A percentile compares a stretch with the other conserved stretches of the same genome.
Evolutionary conservation across 805 yeast genomes (phyloP).

Genomic region (Tetrapisispora namnaoensis): DNA sequence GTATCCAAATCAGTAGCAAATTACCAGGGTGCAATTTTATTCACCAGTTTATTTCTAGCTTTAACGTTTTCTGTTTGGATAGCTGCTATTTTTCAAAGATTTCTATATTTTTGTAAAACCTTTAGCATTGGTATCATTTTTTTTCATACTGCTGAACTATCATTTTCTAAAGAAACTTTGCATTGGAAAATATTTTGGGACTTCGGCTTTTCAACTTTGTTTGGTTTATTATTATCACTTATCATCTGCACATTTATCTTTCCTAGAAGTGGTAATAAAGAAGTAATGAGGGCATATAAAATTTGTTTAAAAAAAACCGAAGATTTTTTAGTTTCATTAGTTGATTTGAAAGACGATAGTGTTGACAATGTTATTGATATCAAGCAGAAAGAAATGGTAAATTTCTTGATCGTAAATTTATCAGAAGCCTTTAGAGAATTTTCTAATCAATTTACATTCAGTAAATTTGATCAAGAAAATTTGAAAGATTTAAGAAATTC

Average conservation of each 20-base stretch:
- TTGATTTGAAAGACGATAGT: constrained; percentile 10
- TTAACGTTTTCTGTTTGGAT: constrained; percentile 34
- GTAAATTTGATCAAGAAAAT: constrained; percentile 27
- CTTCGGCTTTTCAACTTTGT: constrained; percentile 36
- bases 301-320: constrained; percentile 19
- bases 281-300: constrained; percentile 21
- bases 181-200: constrained; percentile 34
- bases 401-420: constrained; percentile 25
- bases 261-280: constrained; percentile 36
- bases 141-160: constrained; percentile 24
- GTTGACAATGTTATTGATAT: constrained; percentile 11
- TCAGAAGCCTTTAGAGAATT: constrained; percentile 38
- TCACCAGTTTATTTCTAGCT: constrained; percentile 33
- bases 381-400: constrained; percentile 27
- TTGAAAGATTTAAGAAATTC: constrained; percentile 33
- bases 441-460: constrained; percentile 32
- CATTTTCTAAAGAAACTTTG: constrained; percentile 9
- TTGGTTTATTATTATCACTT: constrained; percentile 34
- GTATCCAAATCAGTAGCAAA: constrained; percentile 32
- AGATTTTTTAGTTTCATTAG: constrained; percentile 17
- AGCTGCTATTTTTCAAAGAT: constrained; percentile 32
- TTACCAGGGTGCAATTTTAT: constrained; percentile 39
- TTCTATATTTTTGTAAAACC: constrained; percentile 31
- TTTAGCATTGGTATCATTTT: constrained; percentile 33
- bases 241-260: constrained; percentile 28